phyloP scores from a whole-genome alignment of 306 rosid genomes.

The Gastrolobium bilobum region DNA sequence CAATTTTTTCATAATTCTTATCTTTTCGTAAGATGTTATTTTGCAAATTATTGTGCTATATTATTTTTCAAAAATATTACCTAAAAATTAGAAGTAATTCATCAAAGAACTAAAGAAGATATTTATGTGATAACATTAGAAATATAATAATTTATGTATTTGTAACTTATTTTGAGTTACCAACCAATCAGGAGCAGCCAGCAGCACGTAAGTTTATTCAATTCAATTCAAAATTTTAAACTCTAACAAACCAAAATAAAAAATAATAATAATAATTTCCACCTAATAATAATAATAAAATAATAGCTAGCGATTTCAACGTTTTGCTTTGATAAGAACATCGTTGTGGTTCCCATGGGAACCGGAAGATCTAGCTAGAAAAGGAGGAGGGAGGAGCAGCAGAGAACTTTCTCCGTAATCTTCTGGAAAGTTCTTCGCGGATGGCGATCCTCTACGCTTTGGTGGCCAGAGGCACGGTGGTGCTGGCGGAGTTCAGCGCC shows the following conservation, averaged over 20 bases:
- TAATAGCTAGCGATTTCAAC: not conserved
- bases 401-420: constrained; percentile 20
- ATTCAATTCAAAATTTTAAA: constrained; percentile 8
- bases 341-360: constrained; percentile 30
- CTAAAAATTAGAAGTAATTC: not conserved
- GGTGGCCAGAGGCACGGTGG: constrained; percentile 94
- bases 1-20: not conserved
- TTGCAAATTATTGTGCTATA: not conserved
- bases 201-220: not conserved
- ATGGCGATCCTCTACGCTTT: constrained; percentile 98
- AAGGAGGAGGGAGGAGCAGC: not conserved
- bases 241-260: not conserved
- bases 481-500: constrained; percentile 95
- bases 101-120: not conserved
- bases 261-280: not conserved
- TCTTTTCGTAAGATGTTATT: not conserved
- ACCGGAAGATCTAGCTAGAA: constrained; percentile 55
- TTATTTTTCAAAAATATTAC: no score
- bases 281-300: not conserved
- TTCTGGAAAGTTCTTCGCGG: constrained; percentile 30
- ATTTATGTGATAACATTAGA: not conserved
- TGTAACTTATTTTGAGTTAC: not conserved
- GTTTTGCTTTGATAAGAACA: constrained; percentile 33
- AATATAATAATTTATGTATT: not conserved
- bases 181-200: not conserved